Conservation (phyloP, 495 filamentous ascomycete genomes). For the Podospora comata region DNA sequence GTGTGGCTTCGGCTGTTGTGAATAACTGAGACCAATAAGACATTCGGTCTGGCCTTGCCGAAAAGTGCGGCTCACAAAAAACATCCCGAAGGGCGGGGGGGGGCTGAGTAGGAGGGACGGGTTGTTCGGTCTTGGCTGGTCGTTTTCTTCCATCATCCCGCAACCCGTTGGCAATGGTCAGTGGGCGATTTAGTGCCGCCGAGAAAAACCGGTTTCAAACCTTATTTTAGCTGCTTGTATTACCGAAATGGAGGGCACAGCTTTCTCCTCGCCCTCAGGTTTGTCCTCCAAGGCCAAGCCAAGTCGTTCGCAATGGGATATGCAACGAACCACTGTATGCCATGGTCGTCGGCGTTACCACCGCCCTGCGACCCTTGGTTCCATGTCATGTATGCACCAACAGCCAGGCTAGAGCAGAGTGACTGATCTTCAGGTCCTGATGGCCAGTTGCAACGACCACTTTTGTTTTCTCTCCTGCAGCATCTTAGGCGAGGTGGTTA, state of each 20-base stretch:
- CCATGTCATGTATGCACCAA: background rate
- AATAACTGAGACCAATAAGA: background rate
- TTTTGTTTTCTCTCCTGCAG: background rate
- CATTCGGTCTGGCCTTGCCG: background rate
- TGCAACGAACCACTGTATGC: no score
- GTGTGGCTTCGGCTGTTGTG: no score
- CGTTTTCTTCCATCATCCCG: background rate
- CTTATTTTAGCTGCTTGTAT: background rate
- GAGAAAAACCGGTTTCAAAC: conserved; percentile 10
- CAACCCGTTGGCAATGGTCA: no score
- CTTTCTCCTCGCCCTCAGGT: no score
- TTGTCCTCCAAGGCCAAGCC: no score
- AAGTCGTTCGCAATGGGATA: no score
- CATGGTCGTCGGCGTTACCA: background rate
- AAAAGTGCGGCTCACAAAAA: background rate
- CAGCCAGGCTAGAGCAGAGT: background rate
- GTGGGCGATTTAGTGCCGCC: background rate
- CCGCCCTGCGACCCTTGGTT: background rate
- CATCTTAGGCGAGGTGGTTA: background rate
- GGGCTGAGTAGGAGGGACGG: background rate
- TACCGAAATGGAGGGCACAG: no score
- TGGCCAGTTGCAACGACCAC: background rate
- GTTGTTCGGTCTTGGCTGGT: background rate
- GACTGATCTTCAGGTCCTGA: background rate
- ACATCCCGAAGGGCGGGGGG: background rate